Percentiles rank a stretch among this genome's conserved stretches.
Evolutionary conservation across 192 early-diverging fungal species (phyloP).

Genomic region (Podila verticillata): DNA sequence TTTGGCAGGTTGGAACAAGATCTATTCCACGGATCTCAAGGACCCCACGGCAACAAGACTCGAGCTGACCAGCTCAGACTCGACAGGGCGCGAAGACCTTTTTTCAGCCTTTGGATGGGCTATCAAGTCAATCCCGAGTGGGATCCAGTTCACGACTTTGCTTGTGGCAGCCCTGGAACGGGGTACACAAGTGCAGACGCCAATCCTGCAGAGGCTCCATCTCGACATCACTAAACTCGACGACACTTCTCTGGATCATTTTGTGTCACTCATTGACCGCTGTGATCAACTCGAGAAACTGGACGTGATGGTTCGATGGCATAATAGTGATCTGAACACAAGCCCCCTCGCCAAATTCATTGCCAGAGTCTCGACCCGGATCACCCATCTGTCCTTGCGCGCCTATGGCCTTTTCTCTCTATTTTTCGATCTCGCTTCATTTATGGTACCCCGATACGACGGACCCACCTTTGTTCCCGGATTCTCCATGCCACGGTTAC

Average conservation of each 20-base stretch:
- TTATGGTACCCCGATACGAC: background rate
- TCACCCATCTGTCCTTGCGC: background rate
- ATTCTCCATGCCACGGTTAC: background rate
- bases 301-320: background rate
- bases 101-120: slow-evolving; percentile 19
- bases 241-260: background rate
- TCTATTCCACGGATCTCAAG: background rate
- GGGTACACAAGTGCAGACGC: background rate
- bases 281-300: background rate
- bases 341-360: slow-evolving; percentile 3
- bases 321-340: background rate
- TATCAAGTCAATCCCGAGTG: slow-evolving; percentile 10
- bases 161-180: slow-evolving; percentile 2
- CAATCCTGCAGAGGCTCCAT: slow-evolving; percentile 6
- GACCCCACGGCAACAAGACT: slow-evolving; percentile 1
- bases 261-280: slow-evolving; percentile 7
- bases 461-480: background rate
- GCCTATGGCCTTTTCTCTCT: background rate
- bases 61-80: slow-evolving; percentile 3
- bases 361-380: background rate
- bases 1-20: slow-evolving; percentile 2
- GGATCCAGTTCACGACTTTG: slow-evolving; percentile 5
- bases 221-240: slow-evolving; percentile 15
- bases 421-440: background rate
- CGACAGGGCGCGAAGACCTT: slow-evolving; percentile 11